Evolutionary conservation across 306 rosid genomes (phyloP).

Genomic region (Cucumis cinereus): DNA sequence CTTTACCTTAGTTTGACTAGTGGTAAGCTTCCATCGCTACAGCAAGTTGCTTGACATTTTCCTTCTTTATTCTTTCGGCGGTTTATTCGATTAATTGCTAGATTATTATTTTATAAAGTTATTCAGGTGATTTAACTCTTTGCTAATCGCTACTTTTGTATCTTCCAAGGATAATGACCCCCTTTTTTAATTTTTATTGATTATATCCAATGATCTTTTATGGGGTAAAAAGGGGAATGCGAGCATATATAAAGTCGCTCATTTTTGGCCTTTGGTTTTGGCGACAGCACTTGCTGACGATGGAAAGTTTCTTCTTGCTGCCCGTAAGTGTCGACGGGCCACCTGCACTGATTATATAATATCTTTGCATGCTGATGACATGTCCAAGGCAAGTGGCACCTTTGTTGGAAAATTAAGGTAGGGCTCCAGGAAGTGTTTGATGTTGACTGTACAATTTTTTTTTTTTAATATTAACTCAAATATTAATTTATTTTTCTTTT

Average conservation of each 20-base stretch:
- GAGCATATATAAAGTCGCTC: not conserved
- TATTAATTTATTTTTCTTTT: conserved; percentile 5
- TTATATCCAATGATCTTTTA: not conserved
- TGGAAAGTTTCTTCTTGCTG: conserved; percentile 97
- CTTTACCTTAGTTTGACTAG: conserved; percentile 55
- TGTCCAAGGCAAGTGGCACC: conserved; percentile 79
- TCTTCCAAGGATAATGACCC: not conserved
- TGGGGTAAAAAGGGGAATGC: not conserved
- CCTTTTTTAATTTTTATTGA: not conserved
- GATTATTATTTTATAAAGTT: not conserved
- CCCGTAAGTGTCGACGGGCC: conserved; percentile 86
- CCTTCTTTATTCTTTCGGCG: not conserved
- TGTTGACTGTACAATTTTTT: not conserved
- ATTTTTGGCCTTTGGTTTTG: not conserved
- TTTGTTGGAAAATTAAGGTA: conserved; percentile 87
- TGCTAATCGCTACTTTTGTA: not conserved
- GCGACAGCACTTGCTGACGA: conserved; percentile 62
- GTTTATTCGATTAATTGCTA: not conserved
- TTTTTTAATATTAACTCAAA: not conserved
- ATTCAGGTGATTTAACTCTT: not conserved
- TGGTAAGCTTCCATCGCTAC: conserved; percentile 31
- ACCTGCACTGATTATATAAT: conserved; percentile 82
- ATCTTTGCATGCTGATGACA: conserved; percentile 58
- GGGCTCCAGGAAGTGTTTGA: conserved; percentile 9
- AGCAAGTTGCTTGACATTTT: not conserved